These are phyloP conservation scores for Hemisphaericaspora xylanilytica DNA, from an alignment of 1,139 yeast genomes.

Conservation along the genomic window DNA sequence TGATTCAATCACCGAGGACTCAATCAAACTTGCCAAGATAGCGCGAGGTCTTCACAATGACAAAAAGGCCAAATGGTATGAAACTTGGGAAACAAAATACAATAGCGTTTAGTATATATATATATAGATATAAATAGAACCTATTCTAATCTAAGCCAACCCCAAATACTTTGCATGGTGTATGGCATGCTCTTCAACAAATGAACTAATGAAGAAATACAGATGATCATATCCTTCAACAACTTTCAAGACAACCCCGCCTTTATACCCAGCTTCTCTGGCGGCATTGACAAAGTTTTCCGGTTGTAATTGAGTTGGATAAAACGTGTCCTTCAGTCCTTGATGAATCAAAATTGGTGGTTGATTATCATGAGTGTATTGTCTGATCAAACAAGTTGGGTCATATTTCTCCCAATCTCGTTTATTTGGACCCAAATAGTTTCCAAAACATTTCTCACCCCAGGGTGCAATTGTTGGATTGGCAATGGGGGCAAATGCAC, in stretches of 20 bases:
- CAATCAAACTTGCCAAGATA: slow-evolving; percentile 30
- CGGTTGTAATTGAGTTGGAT: slow-evolving; percentile 71
- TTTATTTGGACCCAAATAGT: slow-evolving; percentile 67
- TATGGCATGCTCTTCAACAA: slow-evolving; percentile 79
- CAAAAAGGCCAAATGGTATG: slow-evolving; percentile 50
- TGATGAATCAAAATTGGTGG: slow-evolving; percentile 77
- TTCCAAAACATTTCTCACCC: slow-evolving; percentile 79
- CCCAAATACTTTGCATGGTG: slow-evolving; percentile 84
- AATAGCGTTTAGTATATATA: slow-evolving; percentile 14
- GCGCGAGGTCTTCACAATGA: slow-evolving; percentile 43
- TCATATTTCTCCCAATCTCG: slow-evolving; percentile 71
- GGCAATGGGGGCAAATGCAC: slow-evolving; percentile 89
- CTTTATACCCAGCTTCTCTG: slow-evolving; percentile 55
- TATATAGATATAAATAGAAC: slow-evolving; percentile 3
- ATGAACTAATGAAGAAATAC: slow-evolving; percentile 79
- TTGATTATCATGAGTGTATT: slow-evolving; percentile 47
- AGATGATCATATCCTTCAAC: slow-evolving; percentile 92
- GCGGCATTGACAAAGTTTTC: slow-evolving; percentile 70
- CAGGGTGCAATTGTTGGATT: slow-evolving; percentile 78
- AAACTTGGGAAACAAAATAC: slow-evolving; percentile 48
- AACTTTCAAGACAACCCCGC: slow-evolving; percentile 55
- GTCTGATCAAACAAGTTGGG: slow-evolving; percentile 69
- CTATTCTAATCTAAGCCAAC: slow-evolving; percentile 21
- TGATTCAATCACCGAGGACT: slow-evolving; percentile 24
- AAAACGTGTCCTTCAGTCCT: slow-evolving; percentile 76